phyloP scores from a whole-genome alignment of 768 basidiomycete genomes.

The Suillus bovinus region DNA sequence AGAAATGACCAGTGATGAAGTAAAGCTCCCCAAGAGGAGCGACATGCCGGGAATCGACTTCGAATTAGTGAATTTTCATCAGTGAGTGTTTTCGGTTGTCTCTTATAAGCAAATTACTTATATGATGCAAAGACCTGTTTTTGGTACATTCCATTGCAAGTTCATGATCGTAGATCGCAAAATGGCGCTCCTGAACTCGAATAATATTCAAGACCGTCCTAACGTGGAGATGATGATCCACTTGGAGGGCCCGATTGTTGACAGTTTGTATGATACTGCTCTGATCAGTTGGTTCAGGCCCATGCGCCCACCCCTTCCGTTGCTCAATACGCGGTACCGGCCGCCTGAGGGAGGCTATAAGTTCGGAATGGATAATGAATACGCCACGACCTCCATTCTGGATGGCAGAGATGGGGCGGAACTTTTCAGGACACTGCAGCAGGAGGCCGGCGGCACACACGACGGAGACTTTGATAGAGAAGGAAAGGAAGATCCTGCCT shows the following conservation, averaged over 20 bases:
- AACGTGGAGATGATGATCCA: conserved; percentile 66
- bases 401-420: conserved; percentile 29
- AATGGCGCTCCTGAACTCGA: conserved; percentile 62
- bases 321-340: conserved; percentile 34
- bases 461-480: conserved; percentile 7
- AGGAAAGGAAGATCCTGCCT: neutral
- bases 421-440: conserved; percentile 21
- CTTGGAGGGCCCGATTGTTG: conserved; percentile 69
- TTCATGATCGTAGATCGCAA: conserved; percentile 71
- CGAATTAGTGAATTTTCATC: conserved; percentile 60
- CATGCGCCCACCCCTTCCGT: conserved; percentile 47
- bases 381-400: conserved; percentile 28
- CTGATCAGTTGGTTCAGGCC: conserved; percentile 59
- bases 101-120: conserved; percentile 22
- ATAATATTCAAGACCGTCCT: conserved; percentile 64
- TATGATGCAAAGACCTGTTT: conserved; percentile 37
- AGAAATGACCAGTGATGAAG: conserved; percentile 44
- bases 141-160: conserved; percentile 74
- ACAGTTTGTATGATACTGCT: conserved; percentile 68
- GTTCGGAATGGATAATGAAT: conserved; percentile 35
- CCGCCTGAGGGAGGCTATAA: conserved; percentile 38
- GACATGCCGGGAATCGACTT: conserved; percentile 63
- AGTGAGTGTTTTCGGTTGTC: conserved; percentile 18
- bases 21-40: conserved; percentile 51
- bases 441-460: conserved; percentile 13